Evolutionary conservation across 108 stramenopile genomes (phyloP).

Genomic region (Epipyxis sp.): DNA sequence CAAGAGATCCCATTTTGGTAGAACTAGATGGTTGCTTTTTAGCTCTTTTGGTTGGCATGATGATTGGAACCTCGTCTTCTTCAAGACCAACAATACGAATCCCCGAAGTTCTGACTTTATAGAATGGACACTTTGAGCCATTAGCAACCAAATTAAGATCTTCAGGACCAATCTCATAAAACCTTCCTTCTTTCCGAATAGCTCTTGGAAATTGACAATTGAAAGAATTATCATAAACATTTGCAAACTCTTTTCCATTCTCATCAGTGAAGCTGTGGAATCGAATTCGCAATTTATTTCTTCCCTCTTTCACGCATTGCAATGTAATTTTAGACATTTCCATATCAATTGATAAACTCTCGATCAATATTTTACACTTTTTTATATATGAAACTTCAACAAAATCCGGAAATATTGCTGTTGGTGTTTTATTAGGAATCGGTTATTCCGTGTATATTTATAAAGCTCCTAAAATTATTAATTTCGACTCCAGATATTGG

Average conservation of each 20-base stretch:
- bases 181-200: constrained; percentile 21
- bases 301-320: constrained; percentile 10
- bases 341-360: too few species aligned
- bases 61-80: not conserved
- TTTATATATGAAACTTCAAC: too few species aligned
- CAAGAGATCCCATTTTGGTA: not conserved
- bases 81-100: not conserved
- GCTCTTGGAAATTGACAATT: constrained; percentile 15
- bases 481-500: too few species aligned
- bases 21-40: not conserved
- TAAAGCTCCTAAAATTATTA: too few species aligned
- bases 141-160: not conserved
- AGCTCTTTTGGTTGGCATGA: not conserved
- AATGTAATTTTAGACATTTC: constrained; percentile 23
- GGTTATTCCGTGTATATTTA: too few species aligned
- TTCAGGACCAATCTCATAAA: not conserved
- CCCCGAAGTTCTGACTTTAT: not conserved
- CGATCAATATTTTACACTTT: too few species aligned
- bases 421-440: too few species aligned
- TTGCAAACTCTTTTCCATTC: not conserved
- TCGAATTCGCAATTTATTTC: constrained; percentile 6
- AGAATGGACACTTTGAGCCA: not conserved
- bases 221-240: constrained; percentile 11
- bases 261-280: constrained; percentile 10
- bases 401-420: too few species aligned